phyloP scores from a whole-genome alignment of 257 asterid species.

The Jacaranda mimosifolia region DNA sequence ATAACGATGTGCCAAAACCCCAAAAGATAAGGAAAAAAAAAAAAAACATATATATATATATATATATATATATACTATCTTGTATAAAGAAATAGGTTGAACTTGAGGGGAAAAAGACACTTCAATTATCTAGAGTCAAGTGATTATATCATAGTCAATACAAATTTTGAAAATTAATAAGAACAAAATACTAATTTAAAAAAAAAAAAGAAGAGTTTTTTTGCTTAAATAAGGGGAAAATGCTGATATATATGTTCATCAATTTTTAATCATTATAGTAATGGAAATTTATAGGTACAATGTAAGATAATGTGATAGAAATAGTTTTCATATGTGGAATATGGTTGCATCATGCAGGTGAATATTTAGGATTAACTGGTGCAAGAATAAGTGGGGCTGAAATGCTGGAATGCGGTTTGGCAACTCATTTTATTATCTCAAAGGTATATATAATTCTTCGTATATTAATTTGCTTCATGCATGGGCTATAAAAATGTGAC shows the following conservation, averaged over 20 bases:
- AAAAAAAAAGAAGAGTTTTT: no score
- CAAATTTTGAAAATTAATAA: neutral
- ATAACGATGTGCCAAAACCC: no score
- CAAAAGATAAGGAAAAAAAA: neutral
- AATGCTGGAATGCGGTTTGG: conserved; percentile 29
- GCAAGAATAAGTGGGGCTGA: conserved; percentile 22
- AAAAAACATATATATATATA: no score
- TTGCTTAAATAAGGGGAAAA: no score
- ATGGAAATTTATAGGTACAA: no score
- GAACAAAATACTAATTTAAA: no score
- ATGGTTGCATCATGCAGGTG: conserved; percentile 18
- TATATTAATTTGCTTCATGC: neutral
- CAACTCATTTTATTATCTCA: conserved; percentile 25
- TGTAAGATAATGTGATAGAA: neutral
- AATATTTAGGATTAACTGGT: conserved; percentile 24
- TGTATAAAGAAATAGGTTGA: neutral
- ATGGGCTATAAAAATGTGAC: neutral
- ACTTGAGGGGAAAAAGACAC: neutral
- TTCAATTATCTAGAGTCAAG: neutral
- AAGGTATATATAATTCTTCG: neutral
- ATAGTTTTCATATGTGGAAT: neutral
- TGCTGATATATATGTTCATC: no score
- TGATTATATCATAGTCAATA: neutral
- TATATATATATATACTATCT: no score
- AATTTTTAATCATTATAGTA: no score